phyloP scores from a whole-genome alignment of 192 early-diverging fungal genomes.

The Coemansia javaensis region DNA sequence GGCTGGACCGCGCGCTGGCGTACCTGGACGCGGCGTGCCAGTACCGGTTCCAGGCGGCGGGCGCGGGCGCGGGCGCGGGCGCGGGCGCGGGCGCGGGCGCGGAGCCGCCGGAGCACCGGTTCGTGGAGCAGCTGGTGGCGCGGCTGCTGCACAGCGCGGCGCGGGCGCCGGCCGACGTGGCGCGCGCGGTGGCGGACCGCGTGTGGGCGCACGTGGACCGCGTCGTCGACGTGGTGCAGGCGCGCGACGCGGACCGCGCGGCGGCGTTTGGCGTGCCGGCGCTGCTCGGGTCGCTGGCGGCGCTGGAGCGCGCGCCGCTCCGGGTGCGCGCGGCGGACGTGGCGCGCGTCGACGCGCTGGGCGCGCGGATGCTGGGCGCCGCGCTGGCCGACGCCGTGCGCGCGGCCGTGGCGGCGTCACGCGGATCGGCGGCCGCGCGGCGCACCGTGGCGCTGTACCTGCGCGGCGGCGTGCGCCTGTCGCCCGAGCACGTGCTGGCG shows the following conservation, averaged over 20 bases:
- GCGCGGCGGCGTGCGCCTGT: slow-evolving; percentile 17
- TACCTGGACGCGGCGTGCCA: slow-evolving; percentile 31
- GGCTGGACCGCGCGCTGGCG: slow-evolving; percentile 28
- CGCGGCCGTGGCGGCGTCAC: slow-evolving; percentile 11
- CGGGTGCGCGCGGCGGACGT: slow-evolving; percentile 25
- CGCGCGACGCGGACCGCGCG: slow-evolving; percentile 2
- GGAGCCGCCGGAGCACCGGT: slow-evolving; percentile 22
- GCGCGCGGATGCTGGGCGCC: slow-evolving; percentile 11
- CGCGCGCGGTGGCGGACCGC: slow-evolving; percentile 12
- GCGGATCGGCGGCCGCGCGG: slow-evolving; percentile 5
- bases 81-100: too few relatives aligned
- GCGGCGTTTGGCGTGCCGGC: slow-evolving; percentile 24
- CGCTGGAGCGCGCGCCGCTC: slow-evolving; percentile 26
- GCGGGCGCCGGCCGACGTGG: slow-evolving; percentile 5
- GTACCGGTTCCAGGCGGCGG: slow-evolving; percentile 18
- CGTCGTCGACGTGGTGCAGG: slow-evolving; percentile 13
- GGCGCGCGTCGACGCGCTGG: slow-evolving; percentile 14
- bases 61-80: too few relatives aligned
- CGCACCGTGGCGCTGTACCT: slow-evolving; percentile 23
- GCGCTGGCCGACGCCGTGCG: slow-evolving; percentile 9
- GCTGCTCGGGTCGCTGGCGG: slow-evolving; percentile 28
- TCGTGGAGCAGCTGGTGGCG: slow-evolving; percentile 18
- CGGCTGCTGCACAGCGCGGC: slow-evolving; percentile 36
- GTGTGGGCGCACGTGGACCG: slow-evolving; percentile 28
- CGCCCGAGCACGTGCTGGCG: slow-evolving; percentile 23